Base-by-base conservation (phyloP, 176 grass and related monocot species). In the Raddia distichophylla region DNA sequence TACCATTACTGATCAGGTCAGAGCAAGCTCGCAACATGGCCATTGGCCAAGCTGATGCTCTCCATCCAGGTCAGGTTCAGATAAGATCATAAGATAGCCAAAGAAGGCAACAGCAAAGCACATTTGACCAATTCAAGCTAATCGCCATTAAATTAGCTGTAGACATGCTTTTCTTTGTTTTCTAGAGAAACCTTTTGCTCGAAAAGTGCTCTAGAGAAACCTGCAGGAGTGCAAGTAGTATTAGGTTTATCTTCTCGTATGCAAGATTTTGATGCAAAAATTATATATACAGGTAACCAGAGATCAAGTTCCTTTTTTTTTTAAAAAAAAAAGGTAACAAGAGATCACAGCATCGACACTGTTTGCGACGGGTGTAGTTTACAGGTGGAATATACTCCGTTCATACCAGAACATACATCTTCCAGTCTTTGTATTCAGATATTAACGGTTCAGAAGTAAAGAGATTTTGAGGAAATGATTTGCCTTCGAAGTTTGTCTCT, bases 61-160 rank as follows among this genome's bases (percentile, higher is more conserved):
- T 59, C 8, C 45, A 44, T 78, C 83, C 53, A 17, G 43, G 73
- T 11, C 8, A 44, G 13, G 11, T 73, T 82, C 56, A 51, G 10
- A 15, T 3, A 7, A 58, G 50, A 35, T 18, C 6, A 15, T 3
- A 7, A 58, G 50, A 35, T 18, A 35, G 7, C 0, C 49, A 18
- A 35, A 14, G 5, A 64, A 64, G 14, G 34, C 12, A 15, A 34
- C 5, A 64, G 32, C 2, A 15, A 7, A 64, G 34, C 22, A 27
- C 27, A 37, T 54, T 15, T 73, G 32, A 73, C 70, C 50, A 5
- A 15, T 73, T 35, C 69, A 72, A 72, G 48, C 69, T 12, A 35
- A 63, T 34, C 5, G 12, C 60, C 60, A 14, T 34, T 8, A 11
- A 34, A 64, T 15, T 64, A 64, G 17, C 42, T 61, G 5, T 7